Conservation (phyloP, 805 yeast species). For the Schizosaccharomyces lindneri region DNA sequence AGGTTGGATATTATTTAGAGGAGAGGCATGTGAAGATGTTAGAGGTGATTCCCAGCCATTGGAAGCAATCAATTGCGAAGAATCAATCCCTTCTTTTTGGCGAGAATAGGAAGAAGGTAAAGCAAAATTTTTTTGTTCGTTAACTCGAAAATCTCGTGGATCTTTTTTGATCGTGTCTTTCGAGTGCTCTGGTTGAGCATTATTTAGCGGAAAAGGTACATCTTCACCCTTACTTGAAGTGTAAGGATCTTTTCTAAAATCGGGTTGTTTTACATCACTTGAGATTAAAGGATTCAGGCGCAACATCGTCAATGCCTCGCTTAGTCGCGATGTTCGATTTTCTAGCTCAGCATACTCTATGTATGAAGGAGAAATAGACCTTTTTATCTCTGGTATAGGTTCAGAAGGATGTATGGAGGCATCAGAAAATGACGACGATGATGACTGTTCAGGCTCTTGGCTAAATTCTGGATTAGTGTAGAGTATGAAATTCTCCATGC, state of each 20-base stretch:
- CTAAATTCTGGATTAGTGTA: background rate
- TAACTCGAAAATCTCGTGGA: no score
- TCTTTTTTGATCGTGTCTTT: no score
- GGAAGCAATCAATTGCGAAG: no score
- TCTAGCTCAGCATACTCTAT: background rate
- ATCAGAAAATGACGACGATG: background rate
- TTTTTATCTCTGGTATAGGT: background rate
- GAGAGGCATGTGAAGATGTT: background rate
- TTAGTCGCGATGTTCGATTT: background rate
- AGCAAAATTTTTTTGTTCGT: no score
- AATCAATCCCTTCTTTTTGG: no score
- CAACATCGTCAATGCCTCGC: background rate
- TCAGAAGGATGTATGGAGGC: background rate
- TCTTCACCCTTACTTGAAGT: background rate
- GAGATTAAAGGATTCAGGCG: background rate
- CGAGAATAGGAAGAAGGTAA: no score
- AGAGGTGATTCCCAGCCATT: background rate
- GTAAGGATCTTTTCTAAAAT: background rate
- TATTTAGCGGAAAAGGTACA: background rate
- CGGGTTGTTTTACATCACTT: background rate
- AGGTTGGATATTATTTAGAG: background rate
- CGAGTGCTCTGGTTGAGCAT: no score
- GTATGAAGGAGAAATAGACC: background rate
- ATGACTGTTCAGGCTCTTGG: no score
- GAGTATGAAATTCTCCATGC: background rate